Evolutionary conservation across 352 stramenopile genomes (phyloP), one percentile per base, ranked within the genome.

Genomic region (Globisporangium carolinianum): DNA sequence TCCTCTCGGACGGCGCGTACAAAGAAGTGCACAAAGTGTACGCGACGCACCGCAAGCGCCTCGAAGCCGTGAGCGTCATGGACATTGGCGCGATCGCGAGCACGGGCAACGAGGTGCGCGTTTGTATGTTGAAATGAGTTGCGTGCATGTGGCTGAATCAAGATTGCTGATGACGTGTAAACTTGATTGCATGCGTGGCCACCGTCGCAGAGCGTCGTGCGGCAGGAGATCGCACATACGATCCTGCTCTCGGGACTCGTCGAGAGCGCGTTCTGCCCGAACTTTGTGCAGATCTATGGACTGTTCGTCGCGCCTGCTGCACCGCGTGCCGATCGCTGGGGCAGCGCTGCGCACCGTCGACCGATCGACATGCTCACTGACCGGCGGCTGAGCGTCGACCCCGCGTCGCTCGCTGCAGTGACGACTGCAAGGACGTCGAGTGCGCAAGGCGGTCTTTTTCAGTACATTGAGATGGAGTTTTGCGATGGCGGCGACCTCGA

Each of bases 381-480:
- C 4, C 52, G 53, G 35, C 61, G 67, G 18, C 63, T 69, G 37
- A 71, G 42, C 24, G 39, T 60, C 4, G 55, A 53, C 9, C 55
- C 58, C 15, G 52, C 45, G 5, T 64, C 58, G 8, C 58, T 64
- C 42, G 38, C 52, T 32, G 38, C 58, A 6, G 14, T 55, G 56
- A 51, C 53, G 3, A n/a, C 18, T n/a, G 35, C 45, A 36, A 24
- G 24, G 2, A 32, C 35, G n/a, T 47, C 43, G 3, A 56, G 76
- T 17, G 15, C 47, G 47, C 54, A 17, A 18, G 47, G 69, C 35
- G 51, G 56, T 3, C 53, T 91, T 37, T 98, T 85, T 63, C 97
- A 99, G 75, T 99, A 98, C 67, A 98, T 99, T 58, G 81, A 89
- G 24, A 99, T 99, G 97, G 97, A 99, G 67, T 93, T 99, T 11